Evolutionary conservation across 1,284 basidiomycete species (phyloP).

Genomic region (Amylostereum areolatum): DNA sequence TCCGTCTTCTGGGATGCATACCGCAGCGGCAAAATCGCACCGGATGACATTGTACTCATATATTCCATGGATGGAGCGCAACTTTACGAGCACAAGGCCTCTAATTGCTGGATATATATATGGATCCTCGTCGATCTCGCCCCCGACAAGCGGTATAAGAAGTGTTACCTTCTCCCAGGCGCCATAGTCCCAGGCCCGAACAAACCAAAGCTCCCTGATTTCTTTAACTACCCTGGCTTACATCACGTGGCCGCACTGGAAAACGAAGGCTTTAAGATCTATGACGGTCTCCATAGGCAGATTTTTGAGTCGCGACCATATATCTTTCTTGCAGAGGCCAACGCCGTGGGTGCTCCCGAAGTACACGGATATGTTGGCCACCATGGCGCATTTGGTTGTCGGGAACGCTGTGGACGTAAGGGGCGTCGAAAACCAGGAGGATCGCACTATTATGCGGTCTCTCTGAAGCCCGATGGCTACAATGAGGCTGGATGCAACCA

Average conservation of each 20-base stretch:
- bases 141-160: constrained; percentile 15
- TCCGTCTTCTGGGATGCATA: not conserved
- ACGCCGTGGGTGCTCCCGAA: constrained; percentile 5
- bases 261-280: constrained; percentile 2
- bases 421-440: constrained; percentile 4
- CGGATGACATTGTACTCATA: constrained; percentile 11
- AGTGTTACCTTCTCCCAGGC: constrained; percentile 9
- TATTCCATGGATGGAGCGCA: constrained; percentile 18
- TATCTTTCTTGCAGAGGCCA: constrained; percentile 5
- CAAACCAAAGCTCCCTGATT: constrained; percentile 12
- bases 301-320: not conserved
- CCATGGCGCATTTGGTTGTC: constrained; percentile 9
- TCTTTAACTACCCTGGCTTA: constrained; percentile 11
- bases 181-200: constrained; percentile 12
- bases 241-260: constrained; percentile 1
- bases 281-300: not conserved
- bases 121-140: constrained; percentile 14
- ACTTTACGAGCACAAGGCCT: constrained; percentile 15
- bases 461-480: constrained; percentile 2
- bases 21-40: not conserved
- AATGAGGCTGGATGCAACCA: constrained; percentile 1
- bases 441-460: constrained; percentile 3
- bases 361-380: constrained; percentile 7
- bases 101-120: constrained; percentile 18
- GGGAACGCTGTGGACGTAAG: not conserved